Evolutionary conservation across 192 early-diverging fungal genomes (phyloP).

Genomic region (Coemansia sp.): DNA sequence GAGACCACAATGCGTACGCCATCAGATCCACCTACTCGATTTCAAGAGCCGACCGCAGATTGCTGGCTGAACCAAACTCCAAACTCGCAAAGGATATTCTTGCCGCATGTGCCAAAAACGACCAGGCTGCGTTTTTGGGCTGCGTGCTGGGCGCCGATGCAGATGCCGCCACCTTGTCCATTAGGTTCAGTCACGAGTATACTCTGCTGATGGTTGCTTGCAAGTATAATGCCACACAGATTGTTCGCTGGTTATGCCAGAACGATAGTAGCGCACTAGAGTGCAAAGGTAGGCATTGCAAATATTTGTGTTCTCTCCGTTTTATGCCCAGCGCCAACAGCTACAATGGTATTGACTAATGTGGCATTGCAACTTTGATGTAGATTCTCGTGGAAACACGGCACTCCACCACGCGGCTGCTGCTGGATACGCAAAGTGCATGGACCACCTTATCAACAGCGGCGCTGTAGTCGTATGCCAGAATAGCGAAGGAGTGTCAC

Average conservation of each 20-base stretch:
- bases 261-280: conserved; percentile 24
- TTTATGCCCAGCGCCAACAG: too few relatives aligned
- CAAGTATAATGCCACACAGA: conserved; percentile 27
- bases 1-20: conserved; percentile 10
- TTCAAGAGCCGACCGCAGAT: conserved; percentile 11
- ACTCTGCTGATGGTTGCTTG: conserved; percentile 43
- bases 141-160: conserved; percentile 7
- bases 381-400: conserved; percentile 44
- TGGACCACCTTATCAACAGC: conserved; percentile 13
- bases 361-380: not conserved
- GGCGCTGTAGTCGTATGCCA: conserved; percentile 2
- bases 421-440: conserved; percentile 17
- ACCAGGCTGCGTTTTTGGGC: conserved; percentile 15
- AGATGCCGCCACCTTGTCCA: conserved; percentile 4
- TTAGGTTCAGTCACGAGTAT: conserved; percentile 17
- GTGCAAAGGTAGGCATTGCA: conserved; percentile 26
- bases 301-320: too few relatives aligned
- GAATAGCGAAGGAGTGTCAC: conserved; percentile 38
- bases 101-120: conserved; percentile 17
- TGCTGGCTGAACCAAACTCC: conserved; percentile 9
- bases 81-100: conserved; percentile 9
- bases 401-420: conserved; percentile 42
- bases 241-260: conserved; percentile 31
- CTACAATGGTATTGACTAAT: not conserved
- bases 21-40: conserved; percentile 17